Evolutionary conservation across 305 asterid genomes (phyloP).

Genomic region (Caryopteris hybrid): DNA sequence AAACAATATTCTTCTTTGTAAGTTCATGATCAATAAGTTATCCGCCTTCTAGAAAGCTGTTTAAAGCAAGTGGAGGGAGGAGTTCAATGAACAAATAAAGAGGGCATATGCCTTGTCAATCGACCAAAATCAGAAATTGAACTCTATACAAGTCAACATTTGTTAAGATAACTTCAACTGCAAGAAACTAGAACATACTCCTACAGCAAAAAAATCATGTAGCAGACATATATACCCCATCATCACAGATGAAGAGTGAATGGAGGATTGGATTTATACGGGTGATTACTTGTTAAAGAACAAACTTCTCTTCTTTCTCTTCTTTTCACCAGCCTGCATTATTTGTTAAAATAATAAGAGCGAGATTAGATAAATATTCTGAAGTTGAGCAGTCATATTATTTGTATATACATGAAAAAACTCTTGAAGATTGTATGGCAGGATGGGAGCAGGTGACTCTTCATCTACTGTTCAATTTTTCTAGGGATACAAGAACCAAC

Average conservation of each 20-base stretch:
- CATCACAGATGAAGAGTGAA: not conserved
- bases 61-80: too few species aligned
- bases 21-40: too few species aligned
- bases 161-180: not conserved
- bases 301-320: conserved; percentile 58
- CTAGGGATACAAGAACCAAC: too few species aligned
- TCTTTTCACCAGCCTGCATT: conserved; percentile 78
- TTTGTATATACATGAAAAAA: not conserved
- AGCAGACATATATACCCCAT: not conserved
- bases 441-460: not conserved
- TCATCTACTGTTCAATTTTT: not conserved
- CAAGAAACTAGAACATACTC: conserved; percentile 9
- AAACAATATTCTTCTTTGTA: too few species aligned
- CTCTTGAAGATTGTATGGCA: not conserved
- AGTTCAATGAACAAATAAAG: not conserved
- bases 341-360: conserved; percentile 4
- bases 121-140: not conserved
- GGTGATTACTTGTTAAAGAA: conserved; percentile 56
- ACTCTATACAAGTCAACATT: conserved; percentile 16
- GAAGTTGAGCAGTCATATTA: not conserved
- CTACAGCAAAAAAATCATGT: conserved; percentile 16
- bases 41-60: too few species aligned
- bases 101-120: not conserved
- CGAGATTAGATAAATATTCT: not conserved
- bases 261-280: not conserved